Conservation (phyloP, 129 eudicot genomes). For the Chrysanthemum lavandulifolium region DNA sequence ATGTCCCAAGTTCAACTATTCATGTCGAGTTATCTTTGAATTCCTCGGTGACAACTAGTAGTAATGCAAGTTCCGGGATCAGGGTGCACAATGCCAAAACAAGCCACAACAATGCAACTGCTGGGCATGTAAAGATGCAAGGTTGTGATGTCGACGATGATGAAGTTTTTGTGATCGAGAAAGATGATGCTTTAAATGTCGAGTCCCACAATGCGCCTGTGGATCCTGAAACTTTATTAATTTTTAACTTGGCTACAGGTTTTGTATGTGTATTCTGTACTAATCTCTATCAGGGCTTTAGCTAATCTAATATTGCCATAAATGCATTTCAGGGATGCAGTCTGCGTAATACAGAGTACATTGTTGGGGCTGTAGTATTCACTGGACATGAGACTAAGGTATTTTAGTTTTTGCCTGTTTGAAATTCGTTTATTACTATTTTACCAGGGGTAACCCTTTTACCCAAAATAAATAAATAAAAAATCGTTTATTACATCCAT, state of each 20-base stretch:
- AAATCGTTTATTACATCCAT: too few species aligned
- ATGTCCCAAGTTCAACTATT: constrained; percentile 94
- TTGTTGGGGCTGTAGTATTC: too few species aligned
- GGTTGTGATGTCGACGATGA: neutral
- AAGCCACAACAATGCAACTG: constrained; percentile 54
- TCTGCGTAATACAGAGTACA: too few species aligned
- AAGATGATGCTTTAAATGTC: constrained; percentile 37
- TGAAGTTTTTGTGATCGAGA: constrained; percentile 24
- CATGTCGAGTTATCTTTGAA: constrained; percentile 55
- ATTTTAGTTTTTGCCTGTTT: too few species aligned
- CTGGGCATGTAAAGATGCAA: constrained; percentile 34
- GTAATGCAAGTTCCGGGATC: constrained; percentile 80
- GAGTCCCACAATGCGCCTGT: constrained; percentile 16
- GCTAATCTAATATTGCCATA: too few species aligned
- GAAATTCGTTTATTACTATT: too few species aligned
- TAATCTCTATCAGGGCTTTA: too few species aligned
- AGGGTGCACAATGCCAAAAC: constrained; percentile 61
- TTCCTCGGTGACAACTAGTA: constrained; percentile 83
- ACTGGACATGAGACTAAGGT: too few species aligned
- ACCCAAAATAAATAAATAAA: too few species aligned
- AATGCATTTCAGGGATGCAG: too few species aligned
- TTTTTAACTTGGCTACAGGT: constrained; percentile 14
- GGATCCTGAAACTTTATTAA: constrained; percentile 21
- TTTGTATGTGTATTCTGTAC: too few species aligned
- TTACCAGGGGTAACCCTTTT: too few species aligned